Conservation (phyloP, 257 asterid species). For the Linaria vulgaris region DNA sequence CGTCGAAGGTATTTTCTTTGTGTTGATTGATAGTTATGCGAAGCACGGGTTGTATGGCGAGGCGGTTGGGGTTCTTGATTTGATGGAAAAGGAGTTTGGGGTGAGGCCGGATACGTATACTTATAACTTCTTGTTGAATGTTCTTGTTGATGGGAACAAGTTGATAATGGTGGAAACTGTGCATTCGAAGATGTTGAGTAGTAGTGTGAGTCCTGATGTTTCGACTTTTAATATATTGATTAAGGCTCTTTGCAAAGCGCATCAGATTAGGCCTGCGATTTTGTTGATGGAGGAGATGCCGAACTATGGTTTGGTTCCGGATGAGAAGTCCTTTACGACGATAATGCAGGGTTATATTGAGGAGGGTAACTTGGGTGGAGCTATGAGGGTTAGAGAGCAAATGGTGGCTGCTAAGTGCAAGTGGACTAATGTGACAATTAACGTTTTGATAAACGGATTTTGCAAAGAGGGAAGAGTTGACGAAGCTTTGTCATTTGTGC, state of each 20-base stretch:
- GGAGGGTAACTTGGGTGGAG: conserved; percentile 76
- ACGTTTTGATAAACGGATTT: conserved; percentile 77
- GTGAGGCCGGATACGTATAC: conserved; percentile 58
- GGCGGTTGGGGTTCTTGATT: conserved; percentile 60
- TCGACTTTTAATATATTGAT: conserved; percentile 83
- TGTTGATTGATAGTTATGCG: conserved; percentile 64
- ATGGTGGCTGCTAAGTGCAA: conserved; percentile 67
- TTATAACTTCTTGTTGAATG: conserved; percentile 69
- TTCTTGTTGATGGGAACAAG: conserved; percentile 81
- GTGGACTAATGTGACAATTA: conserved; percentile 57
- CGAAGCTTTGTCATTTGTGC: conserved; percentile 69
- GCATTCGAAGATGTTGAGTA: conserved; percentile 66
- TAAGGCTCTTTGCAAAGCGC: conserved; percentile 85
- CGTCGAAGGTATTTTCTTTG: conserved; percentile 60
- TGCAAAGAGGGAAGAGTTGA: conserved; percentile 72
- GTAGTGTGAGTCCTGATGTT: conserved; percentile 61
- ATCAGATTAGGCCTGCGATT: conserved; percentile 89
- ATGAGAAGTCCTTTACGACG: conserved; percentile 83
- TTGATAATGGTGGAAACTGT: conserved; percentile 69
- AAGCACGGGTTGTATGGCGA: conserved; percentile 64
- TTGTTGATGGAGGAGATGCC: conserved; percentile 96
- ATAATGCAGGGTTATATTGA: conserved; percentile 89
- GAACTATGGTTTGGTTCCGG: conserved; percentile 58
- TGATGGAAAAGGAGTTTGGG: conserved; percentile 64
- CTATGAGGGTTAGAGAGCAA: conserved; percentile 74